phyloP scores from a whole-genome alignment of 768 basidiomycete genomes.

The Auricularia heimuer region DNA sequence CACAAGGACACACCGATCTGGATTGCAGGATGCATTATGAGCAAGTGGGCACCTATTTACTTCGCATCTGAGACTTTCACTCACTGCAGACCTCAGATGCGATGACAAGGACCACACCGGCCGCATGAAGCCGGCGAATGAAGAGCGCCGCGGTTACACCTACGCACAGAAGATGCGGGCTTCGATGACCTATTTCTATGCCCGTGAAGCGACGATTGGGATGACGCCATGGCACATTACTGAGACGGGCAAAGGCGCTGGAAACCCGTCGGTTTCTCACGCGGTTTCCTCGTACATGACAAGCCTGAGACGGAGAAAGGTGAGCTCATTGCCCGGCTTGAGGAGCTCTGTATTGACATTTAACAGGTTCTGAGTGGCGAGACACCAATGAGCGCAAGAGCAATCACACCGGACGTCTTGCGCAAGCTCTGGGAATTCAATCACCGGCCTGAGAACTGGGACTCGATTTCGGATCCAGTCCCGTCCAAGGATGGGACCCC shows the following conservation, averaged over 20 bases:
- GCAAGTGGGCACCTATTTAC: slow-evolving; percentile 4
- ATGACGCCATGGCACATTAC: slow-evolving; percentile 9
- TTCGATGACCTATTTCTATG: slow-evolving; percentile 14
- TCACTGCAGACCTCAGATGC: slow-evolving; percentile 4
- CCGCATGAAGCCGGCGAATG: background rate
- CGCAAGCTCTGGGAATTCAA: slow-evolving; percentile 19
- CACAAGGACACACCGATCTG: slow-evolving; percentile 8
- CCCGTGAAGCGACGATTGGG: slow-evolving; percentile 10
- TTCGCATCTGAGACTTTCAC: background rate
- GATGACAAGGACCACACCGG: slow-evolving; percentile 12
- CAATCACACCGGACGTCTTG: slow-evolving; percentile 21
- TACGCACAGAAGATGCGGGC: slow-evolving; percentile 17
- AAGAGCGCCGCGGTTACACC: background rate
- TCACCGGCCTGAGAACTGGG: slow-evolving; percentile 11
- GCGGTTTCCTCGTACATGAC: slow-evolving; percentile 17
- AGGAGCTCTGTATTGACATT: background rate
- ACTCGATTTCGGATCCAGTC: background rate
- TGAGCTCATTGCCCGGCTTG: background rate
- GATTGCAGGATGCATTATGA: slow-evolving; percentile 14
- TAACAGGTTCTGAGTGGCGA: slow-evolving; percentile 16
- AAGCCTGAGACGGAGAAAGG: slow-evolving; percentile 16
- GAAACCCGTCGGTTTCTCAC: slow-evolving; percentile 17
- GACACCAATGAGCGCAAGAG: slow-evolving; percentile 17
- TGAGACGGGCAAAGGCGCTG: slow-evolving; percentile 5
- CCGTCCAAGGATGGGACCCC: background rate